Conservation (phyloP, 2,329 filamentous ascomycete genomes). For the Amauroascus verrucosus region DNA sequence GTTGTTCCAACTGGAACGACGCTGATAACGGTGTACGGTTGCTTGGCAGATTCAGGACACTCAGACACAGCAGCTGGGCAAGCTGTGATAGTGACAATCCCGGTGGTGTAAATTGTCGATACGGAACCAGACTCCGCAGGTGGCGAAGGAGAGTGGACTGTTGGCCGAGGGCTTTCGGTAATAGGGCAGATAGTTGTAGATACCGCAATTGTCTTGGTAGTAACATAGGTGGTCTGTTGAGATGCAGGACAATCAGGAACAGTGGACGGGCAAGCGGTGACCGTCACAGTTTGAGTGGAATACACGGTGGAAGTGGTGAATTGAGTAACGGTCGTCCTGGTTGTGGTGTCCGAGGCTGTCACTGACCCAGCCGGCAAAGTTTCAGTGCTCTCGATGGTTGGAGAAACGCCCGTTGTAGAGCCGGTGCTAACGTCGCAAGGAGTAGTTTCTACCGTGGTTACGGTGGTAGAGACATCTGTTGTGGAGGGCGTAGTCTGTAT, state of each 20-base stretch:
- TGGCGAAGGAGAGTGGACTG: not conserved
- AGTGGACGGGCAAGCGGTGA: not conserved
- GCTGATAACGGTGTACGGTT: not conserved
- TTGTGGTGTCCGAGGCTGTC: not conserved
- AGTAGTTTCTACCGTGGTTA: not conserved
- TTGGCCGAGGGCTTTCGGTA: not conserved
- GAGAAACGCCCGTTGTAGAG: not conserved
- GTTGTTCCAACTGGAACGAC: not conserved
- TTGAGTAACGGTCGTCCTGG: not conserved
- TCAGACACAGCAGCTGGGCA: not conserved
- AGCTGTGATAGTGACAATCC: not conserved
- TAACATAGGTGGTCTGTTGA: not conserved
- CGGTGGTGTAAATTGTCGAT: not conserved
- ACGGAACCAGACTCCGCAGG: not conserved
- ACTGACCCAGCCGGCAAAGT: not conserved
- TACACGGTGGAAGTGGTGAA: not conserved
- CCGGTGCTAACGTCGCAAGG: not conserved
- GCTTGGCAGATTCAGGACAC: not conserved
- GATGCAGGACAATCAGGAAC: slow-evolving; percentile 2
- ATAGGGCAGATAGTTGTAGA: not conserved
- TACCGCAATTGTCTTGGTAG: not conserved
- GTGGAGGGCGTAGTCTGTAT: not conserved
- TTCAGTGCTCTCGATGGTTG: not conserved
- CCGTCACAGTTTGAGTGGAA: not conserved
- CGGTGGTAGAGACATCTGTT: not conserved